Conservation (phyloP, 1,284 basidiomycete species). For the Cerrena zonata region DNA sequence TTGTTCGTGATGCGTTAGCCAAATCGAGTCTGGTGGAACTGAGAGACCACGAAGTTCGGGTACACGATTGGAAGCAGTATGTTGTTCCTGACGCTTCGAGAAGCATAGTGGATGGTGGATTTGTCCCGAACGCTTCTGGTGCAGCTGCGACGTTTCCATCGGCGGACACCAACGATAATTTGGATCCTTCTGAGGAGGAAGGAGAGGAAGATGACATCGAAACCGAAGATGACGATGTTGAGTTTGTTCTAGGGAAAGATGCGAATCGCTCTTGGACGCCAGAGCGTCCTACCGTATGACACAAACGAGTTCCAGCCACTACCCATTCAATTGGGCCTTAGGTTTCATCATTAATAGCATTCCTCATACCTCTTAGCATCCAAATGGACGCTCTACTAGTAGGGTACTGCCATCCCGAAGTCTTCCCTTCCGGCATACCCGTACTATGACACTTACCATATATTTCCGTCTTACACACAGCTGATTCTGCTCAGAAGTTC, state of each 20-base stretch:
- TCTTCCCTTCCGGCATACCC: too few relatives aligned
- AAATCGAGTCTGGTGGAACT: constrained; percentile 72
- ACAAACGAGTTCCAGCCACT: not conserved
- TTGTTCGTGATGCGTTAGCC: constrained; percentile 69
- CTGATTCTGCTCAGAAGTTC: not conserved
- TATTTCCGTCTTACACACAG: too few relatives aligned
- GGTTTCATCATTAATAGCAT: not conserved
- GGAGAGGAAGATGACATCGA: constrained; percentile 48
- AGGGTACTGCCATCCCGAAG: too few relatives aligned
- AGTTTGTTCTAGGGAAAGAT: constrained; percentile 40
- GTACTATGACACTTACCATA: too few relatives aligned
- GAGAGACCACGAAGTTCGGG: constrained; percentile 62
- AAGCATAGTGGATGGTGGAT: constrained; percentile 36
- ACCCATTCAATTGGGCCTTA: not conserved
- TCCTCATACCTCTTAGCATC: not conserved
- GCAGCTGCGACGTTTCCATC: constrained; percentile 9
- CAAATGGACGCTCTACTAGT: not conserved
- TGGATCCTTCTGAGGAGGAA: constrained; percentile 9
- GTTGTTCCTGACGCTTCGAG: constrained; percentile 63
- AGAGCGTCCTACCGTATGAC: constrained; percentile 7
- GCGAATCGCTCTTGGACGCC: constrained; percentile 29
- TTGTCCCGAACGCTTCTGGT: not conserved
- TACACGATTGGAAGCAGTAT: constrained; percentile 59
- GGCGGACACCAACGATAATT: constrained; percentile 11
- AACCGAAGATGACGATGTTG: constrained; percentile 40